phyloP scores from a whole-genome alignment of 2,329 filamentous ascomycete genomes.

The Talaromyces sp. region DNA sequence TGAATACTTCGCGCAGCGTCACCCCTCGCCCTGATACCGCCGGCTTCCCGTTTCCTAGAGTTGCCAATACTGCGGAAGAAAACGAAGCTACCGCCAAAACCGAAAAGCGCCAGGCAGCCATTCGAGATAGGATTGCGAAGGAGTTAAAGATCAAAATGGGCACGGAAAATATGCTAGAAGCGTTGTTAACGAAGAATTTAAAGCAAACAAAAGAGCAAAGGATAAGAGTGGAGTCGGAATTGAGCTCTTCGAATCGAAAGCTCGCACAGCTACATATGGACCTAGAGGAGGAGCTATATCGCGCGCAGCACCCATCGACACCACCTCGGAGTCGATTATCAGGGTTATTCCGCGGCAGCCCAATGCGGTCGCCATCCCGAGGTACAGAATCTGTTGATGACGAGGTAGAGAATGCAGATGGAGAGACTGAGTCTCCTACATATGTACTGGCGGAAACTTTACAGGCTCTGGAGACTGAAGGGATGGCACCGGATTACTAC shows the following conservation, averaged over 20 bases:
- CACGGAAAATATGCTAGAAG: conserved; percentile 96
- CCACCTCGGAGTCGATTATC: conserved; percentile 51
- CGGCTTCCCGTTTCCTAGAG: conserved; percentile 49
- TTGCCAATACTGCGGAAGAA: conserved; percentile 51
- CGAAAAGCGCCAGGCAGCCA: conserved; percentile 68
- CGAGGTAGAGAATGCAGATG: conserved; percentile 55
- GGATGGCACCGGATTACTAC: conserved; percentile 90
- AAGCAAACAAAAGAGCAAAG: conserved; percentile 91
- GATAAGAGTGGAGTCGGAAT: conserved; percentile 74
- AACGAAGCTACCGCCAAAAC: conserved; percentile 56
- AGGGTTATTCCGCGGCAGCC: conserved; percentile 53
- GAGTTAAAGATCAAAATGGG: conserved; percentile 98
- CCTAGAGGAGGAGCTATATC: conserved; percentile 57
- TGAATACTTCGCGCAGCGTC: conserved; percentile 59
- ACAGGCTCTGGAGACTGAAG: conserved; percentile 81
- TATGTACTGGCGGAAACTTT: conserved; percentile 86
- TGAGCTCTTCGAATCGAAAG: conserved; percentile 79
- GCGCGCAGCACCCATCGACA: conserved; percentile 52
- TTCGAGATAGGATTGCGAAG: conserved; percentile 83
- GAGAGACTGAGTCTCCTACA: conserved; percentile 77
- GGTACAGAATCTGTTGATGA: conserved; percentile 35
- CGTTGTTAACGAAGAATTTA: conserved; percentile 86
- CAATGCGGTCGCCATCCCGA: conserved; percentile 48
- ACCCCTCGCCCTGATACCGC: conserved; percentile 52
- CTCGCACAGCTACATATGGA: conserved; percentile 56